Percentiles rank a stretch among this genome's conserved stretches.
Conservation (phyloP, 768 basidiomycete genomes). For the Pisolithus tinctorius region DNA sequence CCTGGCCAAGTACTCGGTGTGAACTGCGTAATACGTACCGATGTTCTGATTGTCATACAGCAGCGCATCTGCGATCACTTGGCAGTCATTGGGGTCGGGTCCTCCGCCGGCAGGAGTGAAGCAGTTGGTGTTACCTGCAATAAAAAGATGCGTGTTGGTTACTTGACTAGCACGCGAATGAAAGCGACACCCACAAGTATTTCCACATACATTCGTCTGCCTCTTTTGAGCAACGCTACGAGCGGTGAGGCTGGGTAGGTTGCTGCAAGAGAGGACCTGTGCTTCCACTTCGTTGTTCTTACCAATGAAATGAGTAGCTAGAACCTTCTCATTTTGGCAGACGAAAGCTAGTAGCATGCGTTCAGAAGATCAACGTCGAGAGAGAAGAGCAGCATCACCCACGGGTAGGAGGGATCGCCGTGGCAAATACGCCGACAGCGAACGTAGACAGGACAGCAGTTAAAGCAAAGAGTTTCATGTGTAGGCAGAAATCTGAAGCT, state of each 20-base stretch:
- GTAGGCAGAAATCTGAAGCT: neutral
- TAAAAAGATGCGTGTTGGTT: neutral
- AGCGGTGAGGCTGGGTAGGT: neutral
- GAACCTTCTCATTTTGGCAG: conserved; percentile 1
- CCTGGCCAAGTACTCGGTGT: neutral
- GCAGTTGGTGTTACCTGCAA: conserved; percentile 35
- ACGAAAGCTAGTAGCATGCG: neutral
- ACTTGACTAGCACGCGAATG: neutral
- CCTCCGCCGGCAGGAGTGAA: conserved; percentile 41
- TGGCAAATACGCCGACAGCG: neutral
- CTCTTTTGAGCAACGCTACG: conserved; percentile 3
- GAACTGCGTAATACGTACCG: conserved; percentile 19
- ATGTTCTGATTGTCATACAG: conserved; percentile 41
- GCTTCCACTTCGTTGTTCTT: conserved; percentile 37
- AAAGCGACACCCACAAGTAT: conserved; percentile 26
- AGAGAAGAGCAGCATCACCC: neutral
- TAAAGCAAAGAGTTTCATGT: neutral
- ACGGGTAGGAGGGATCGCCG: neutral
- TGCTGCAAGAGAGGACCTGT: conserved; percentile 27
- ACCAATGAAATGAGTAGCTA: conserved; percentile 29
- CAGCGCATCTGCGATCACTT: conserved; percentile 43
- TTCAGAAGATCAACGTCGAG: neutral
- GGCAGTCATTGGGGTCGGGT: conserved; percentile 41
- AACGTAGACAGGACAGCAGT: neutral
- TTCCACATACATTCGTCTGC: conserved; percentile 35